A percentile compares a stretch with the other conserved stretches of the same genome.
phyloP scores from a whole-genome alignment of 768 basidiomycete species.

The Tylopilus rubrobrunneus region DNA sequence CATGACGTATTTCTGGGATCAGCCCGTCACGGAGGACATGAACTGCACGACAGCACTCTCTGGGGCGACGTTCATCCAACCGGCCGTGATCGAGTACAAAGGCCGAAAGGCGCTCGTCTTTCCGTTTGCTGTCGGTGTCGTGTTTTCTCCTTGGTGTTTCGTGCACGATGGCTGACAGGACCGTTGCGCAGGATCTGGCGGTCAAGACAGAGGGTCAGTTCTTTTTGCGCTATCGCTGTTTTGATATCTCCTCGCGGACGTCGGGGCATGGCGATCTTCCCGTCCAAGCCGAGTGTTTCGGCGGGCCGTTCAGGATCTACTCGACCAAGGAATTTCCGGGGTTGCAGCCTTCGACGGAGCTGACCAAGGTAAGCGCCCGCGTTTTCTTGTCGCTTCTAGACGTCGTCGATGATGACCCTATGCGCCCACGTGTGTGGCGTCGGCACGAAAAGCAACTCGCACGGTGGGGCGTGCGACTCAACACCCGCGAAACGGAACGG shows the following conservation, averaged over 20 bases:
- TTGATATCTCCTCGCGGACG: constrained; percentile 50
- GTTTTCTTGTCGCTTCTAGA: too few relatives aligned
- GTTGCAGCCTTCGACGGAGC: constrained; percentile 59
- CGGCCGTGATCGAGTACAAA: constrained; percentile 48
- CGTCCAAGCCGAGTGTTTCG: constrained; percentile 61
- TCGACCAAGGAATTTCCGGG: constrained; percentile 77
- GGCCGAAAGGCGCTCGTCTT: constrained; percentile 55
- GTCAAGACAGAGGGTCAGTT: constrained; percentile 65
- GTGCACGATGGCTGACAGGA: constrained; percentile 2
- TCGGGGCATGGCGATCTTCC: constrained; percentile 32
- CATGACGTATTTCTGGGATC: constrained; percentile 39
- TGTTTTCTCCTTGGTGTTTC: background rate
- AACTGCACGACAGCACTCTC: constrained; percentile 49
- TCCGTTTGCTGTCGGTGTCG: constrained; percentile 51
- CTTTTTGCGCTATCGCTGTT: constrained; percentile 66
- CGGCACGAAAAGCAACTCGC: constrained; percentile 28
- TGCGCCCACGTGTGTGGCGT: background rate
- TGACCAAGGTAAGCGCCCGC: constrained; percentile 43
- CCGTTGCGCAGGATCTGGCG: constrained; percentile 52
- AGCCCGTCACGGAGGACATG: constrained; percentile 43
- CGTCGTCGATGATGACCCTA: too few relatives aligned
- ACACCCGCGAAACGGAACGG: constrained; percentile 35
- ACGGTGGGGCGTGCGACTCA: constrained; percentile 32
- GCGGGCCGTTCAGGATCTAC: constrained; percentile 64
- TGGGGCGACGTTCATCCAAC: constrained; percentile 60